Conservation (phyloP, 768 basidiomycete genomes). For the Gautieria morchelliformis region DNA sequence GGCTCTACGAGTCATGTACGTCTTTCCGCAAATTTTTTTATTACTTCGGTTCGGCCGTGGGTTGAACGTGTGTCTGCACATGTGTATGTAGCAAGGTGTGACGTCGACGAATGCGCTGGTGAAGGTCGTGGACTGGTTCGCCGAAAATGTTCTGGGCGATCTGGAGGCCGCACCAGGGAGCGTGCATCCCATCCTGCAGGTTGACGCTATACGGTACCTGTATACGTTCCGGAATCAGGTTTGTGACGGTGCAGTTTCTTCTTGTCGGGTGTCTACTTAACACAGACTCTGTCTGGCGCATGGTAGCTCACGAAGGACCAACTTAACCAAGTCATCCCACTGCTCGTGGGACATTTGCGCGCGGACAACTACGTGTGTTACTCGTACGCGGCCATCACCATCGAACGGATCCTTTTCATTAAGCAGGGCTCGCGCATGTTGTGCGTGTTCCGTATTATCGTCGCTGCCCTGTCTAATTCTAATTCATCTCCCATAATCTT, state of each 20-base stretch:
- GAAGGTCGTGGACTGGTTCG: slow-evolving; percentile 93
- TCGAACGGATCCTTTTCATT: slow-evolving; percentile 89
- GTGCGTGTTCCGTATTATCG: slow-evolving; percentile 34
- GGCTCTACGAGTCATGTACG: slow-evolving; percentile 77
- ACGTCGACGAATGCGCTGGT: slow-evolving; percentile 88
- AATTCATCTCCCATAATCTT: neutral
- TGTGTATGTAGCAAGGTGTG: slow-evolving; percentile 62
- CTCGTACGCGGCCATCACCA: slow-evolving; percentile 96
- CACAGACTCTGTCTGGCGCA: no score
- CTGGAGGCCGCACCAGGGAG: slow-evolving; percentile 56
- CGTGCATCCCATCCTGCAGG: slow-evolving; percentile 86
- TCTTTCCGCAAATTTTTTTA: neutral
- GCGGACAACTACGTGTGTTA: slow-evolving; percentile 87
- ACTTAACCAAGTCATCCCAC: slow-evolving; percentile 81
- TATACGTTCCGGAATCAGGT: slow-evolving; percentile 96
- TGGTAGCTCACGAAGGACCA: slow-evolving; percentile 84
- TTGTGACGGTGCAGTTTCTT: neutral
- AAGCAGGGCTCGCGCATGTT: slow-evolving; percentile 65
- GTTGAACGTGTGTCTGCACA: neutral
- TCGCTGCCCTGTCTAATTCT: neutral
- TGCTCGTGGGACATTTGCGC: slow-evolving; percentile 71
- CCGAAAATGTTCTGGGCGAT: slow-evolving; percentile 82
- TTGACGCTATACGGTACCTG: slow-evolving; percentile 92
- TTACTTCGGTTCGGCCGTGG: neutral
- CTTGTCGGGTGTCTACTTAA: neutral